These are phyloP conservation scores for Pythium volutum DNA, from an alignment of 352 stramenopile species.

Conservation along the genomic window DNA sequence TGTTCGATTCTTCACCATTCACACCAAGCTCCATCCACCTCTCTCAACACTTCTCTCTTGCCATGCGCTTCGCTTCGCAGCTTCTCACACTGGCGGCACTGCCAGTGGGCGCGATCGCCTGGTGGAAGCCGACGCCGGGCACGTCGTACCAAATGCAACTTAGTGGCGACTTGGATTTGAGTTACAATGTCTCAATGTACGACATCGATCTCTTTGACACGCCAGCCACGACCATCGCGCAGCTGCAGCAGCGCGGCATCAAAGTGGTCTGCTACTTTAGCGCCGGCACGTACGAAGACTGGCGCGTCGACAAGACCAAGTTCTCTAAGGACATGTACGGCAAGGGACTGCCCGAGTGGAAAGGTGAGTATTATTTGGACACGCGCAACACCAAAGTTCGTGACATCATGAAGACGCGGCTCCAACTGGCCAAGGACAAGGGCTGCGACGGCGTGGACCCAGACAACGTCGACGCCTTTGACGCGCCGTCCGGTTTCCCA, in stretches of 20 bases:
- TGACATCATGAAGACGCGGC: slow-evolving; percentile 38
- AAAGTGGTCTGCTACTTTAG: slow-evolving; percentile 62
- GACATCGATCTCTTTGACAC: slow-evolving; percentile 43
- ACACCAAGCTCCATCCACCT: not conserved
- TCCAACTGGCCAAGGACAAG: slow-evolving; percentile 43
- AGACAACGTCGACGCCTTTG: slow-evolving; percentile 51
- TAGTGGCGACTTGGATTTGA: slow-evolving; percentile 26
- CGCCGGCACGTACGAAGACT: slow-evolving; percentile 36
- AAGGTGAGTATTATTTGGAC: slow-evolving; percentile 40
- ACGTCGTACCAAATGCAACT: slow-evolving; percentile 44
- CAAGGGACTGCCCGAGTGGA: slow-evolving; percentile 30
- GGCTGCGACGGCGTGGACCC: slow-evolving; percentile 55
- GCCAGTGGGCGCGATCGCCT: not conserved
- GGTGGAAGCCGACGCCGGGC: slow-evolving; percentile 34
- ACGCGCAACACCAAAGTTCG: slow-evolving; percentile 32
- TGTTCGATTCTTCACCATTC: no score
- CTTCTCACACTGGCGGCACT: not conserved
- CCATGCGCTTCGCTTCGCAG: not conserved
- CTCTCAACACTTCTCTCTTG: no score
- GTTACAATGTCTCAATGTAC: slow-evolving; percentile 36
- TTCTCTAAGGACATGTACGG: slow-evolving; percentile 28
- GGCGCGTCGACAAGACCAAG: slow-evolving; percentile 38
- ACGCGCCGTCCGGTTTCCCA: slow-evolving; percentile 30
- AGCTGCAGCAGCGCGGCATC: slow-evolving; percentile 27
- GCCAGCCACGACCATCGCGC: slow-evolving; percentile 24